phyloP scores from a whole-genome alignment of 2,329 filamentous ascomycete species.

The Colletotrichum cuscutae region DNA sequence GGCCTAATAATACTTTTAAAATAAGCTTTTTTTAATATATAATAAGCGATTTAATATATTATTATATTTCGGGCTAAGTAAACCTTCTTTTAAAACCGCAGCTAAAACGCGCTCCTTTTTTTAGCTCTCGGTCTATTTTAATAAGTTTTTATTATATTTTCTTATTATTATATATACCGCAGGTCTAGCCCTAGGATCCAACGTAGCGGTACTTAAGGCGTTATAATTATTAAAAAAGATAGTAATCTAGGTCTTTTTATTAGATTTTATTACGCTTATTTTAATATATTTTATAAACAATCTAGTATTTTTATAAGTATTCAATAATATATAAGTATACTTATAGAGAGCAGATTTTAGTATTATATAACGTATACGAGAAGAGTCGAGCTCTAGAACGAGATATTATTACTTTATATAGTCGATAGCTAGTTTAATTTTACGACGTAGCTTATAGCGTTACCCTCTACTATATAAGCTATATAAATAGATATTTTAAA shows the following conservation, averaged over 20 bases:
- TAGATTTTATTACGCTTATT: background rate
- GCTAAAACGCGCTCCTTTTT: background rate
- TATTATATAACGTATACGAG: background rate
- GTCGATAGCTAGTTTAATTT: background rate
- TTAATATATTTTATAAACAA: background rate
- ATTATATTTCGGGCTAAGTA: background rate
- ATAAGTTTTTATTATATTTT: background rate
- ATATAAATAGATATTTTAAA: background rate
- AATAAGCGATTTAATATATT: background rate
- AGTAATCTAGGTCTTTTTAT: background rate
- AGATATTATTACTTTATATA: background rate
- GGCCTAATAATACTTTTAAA: background rate
- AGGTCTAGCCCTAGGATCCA: background rate
- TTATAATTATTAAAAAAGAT: background rate
- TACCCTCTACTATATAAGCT: background rate
- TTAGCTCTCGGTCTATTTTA: background rate
- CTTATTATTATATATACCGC: background rate
- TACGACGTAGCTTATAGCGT: background rate
- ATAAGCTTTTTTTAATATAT: background rate
- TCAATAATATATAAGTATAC: slow-evolving; percentile 1
- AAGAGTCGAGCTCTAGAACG: background rate
- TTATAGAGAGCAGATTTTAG: background rate
- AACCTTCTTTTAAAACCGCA: background rate
- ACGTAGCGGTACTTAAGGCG: background rate
- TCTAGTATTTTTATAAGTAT: background rate